phyloP scores from a whole-genome alignment of 345 rosid genomes.

The Arabidopsis suecica region DNA sequence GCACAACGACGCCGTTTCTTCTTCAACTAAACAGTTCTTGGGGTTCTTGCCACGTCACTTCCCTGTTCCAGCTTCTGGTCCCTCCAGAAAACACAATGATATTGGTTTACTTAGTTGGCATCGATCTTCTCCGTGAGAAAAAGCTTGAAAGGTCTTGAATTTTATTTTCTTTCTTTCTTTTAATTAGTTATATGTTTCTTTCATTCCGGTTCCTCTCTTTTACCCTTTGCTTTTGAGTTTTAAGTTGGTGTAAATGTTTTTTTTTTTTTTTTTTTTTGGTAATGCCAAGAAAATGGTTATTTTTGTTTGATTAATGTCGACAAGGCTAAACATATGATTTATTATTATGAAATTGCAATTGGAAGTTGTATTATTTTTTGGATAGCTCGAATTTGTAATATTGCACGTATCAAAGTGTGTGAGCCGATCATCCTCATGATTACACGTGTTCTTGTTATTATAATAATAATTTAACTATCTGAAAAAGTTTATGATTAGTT shows the following conservation, averaged over 20 bases:
- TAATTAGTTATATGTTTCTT: background rate
- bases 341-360: constrained; percentile 23
- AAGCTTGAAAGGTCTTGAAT: constrained; percentile 17
- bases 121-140: constrained; percentile 51
- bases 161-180: background rate
- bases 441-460: background rate
- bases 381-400: constrained; percentile 20
- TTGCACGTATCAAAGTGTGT: constrained; percentile 12
- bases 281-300: constrained; percentile 10
- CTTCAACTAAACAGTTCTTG: constrained; percentile 43
- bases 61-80: constrained; percentile 88
- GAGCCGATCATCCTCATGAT: constrained; percentile 18
- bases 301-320: constrained; percentile 25
- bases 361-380: background rate
- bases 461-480: background rate
- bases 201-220: background rate
- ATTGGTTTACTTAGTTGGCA: constrained; percentile 64
- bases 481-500: constrained; percentile 5
- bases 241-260: constrained; percentile 35
- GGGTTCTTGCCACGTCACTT: constrained; percentile 84
- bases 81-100: constrained; percentile 90
- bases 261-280: background rate
- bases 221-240: constrained; percentile 20
- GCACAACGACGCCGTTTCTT: constrained; percentile 26
- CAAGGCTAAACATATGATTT: constrained; percentile 2